A percentile compares a stretch with the other conserved stretches of the same genome.
Evolutionary conservation across 495 filamentous ascomycete species (phyloP).

Genomic region (Penicillium macrosclerotiorum): DNA sequence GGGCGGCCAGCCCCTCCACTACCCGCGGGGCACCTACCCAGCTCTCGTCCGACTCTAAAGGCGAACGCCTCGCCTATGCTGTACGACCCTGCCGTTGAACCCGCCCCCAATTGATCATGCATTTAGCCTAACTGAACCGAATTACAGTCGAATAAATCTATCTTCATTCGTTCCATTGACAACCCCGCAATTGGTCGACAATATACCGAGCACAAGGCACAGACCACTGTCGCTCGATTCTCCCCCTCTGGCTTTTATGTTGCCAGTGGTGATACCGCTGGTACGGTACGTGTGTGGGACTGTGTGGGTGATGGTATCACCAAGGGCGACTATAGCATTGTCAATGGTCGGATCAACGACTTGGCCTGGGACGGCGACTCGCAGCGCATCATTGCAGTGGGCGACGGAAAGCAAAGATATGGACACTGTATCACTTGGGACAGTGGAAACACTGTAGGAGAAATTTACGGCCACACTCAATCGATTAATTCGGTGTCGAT

Average conservation of each 20-base stretch:
- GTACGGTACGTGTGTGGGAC: conserved; percentile 88
- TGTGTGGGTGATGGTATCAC: conserved; percentile 54
- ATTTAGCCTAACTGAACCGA: not conserved
- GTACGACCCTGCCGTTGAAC: conserved; percentile 53
- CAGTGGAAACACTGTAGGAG: conserved; percentile 91
- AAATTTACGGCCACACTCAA: conserved; percentile 86
- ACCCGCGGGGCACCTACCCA: conserved; percentile 85
- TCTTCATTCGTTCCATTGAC: conserved; percentile 91
- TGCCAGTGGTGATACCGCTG: conserved; percentile 86
- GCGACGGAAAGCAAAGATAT: conserved; percentile 88
- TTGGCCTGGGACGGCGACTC: conserved; percentile 97
- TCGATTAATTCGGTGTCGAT: conserved; percentile 89
- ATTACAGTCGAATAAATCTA: conserved; percentile 84
- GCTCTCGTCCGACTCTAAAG: conserved; percentile 85
- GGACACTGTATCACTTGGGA: conserved; percentile 95
- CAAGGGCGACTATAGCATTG: conserved; percentile 87
- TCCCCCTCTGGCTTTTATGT: conserved; percentile 93
- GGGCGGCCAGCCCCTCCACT: conserved; percentile 77
- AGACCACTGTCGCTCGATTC: conserved; percentile 90
- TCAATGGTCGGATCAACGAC: conserved; percentile 93
- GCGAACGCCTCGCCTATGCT: conserved; percentile 90
- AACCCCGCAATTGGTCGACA: conserved; percentile 77
- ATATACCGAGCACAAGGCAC: conserved; percentile 84
- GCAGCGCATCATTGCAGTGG: conserved; percentile 93
- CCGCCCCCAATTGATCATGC: not conserved